Conservation (phyloP, 768 basidiomycete genomes). For the Collybia nuda region DNA sequence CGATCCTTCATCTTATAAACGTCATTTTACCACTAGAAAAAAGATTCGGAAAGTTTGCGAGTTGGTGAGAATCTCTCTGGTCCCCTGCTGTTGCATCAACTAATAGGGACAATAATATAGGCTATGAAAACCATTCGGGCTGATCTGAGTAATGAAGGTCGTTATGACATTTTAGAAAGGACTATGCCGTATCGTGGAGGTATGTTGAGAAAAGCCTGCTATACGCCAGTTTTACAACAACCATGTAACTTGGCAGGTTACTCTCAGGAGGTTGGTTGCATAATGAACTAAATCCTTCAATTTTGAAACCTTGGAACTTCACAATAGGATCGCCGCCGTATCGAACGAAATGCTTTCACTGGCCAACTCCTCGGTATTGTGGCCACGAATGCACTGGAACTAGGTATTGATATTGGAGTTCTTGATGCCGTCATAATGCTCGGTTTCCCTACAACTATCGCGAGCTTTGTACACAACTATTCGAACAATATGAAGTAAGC, state of each 20-base stretch:
- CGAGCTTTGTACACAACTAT: conserved; percentile 65
- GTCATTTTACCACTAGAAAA: conserved; percentile 1
- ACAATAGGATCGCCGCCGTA: conserved; percentile 71
- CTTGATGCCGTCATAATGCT: conserved; percentile 89
- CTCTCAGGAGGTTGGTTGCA: conserved; percentile 54
- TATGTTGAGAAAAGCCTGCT: conserved; percentile 22
- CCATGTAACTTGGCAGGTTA: conserved; percentile 49
- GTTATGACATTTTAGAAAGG: conserved; percentile 69
- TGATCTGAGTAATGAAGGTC: conserved; percentile 72
- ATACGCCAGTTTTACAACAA: not conserved
- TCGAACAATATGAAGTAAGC: not conserved
- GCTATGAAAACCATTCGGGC: conserved; percentile 77
- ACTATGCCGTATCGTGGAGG: conserved; percentile 87
- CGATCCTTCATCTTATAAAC: not conserved
- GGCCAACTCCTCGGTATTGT: conserved; percentile 83
- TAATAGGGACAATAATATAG: conserved; percentile 34
- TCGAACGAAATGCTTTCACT: conserved; percentile 85
- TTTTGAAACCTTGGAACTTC: conserved; percentile 1
- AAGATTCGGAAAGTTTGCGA: conserved; percentile 84
- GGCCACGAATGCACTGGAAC: conserved; percentile 87
- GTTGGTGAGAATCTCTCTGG: conserved; percentile 44
- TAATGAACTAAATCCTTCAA: not conserved
- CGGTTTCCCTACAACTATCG: conserved; percentile 77
- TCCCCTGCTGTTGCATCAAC: not conserved
- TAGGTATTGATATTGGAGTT: conserved; percentile 90